Conservation (phyloP, 2,329 filamentous ascomycete species). For the Diplocarpon rosae region DNA sequence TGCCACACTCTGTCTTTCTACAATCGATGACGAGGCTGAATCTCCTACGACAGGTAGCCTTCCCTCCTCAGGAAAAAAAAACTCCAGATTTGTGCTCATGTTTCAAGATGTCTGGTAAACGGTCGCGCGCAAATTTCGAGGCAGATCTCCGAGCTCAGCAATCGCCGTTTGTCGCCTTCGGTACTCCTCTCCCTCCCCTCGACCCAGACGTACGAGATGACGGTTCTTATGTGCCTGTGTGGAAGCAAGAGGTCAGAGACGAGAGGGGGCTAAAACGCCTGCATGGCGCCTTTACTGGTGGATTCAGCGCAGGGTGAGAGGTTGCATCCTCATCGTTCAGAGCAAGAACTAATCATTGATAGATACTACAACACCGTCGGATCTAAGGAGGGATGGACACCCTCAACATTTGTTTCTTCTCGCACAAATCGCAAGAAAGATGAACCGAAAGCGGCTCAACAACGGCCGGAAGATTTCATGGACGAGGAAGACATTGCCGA, state of each 20-base stretch:
- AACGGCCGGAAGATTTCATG: slow-evolving; percentile 87
- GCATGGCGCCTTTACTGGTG: slow-evolving; percentile 93
- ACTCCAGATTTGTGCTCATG: no score
- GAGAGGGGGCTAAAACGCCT: slow-evolving; percentile 82
- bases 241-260: slow-evolving; percentile 96
- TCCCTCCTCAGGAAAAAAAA: no score
- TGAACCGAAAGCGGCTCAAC: slow-evolving; percentile 39
- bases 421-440: slow-evolving; percentile 67
- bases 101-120: slow-evolving; percentile 60
- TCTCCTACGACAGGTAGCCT: no score
- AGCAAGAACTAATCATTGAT: slow-evolving; percentile 9
- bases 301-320: slow-evolving; percentile 91
- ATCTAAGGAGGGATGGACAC: slow-evolving; percentile 96
- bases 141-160: slow-evolving; percentile 55
- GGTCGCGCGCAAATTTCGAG: slow-evolving; percentile 69
- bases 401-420: slow-evolving; percentile 84
- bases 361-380: slow-evolving; percentile 98
- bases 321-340: slow-evolving; percentile 10
- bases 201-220: slow-evolving; percentile 74
- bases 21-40: no score
- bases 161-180: slow-evolving; percentile 68
- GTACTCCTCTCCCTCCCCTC: slow-evolving; percentile 70
- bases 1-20: no score
- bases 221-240: slow-evolving; percentile 85
- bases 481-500: slow-evolving; percentile 92